Percentiles rank a stretch among this genome's conserved stretches.
Conservation (phyloP, 345 rosid species). For the Punica granatum region DNA sequence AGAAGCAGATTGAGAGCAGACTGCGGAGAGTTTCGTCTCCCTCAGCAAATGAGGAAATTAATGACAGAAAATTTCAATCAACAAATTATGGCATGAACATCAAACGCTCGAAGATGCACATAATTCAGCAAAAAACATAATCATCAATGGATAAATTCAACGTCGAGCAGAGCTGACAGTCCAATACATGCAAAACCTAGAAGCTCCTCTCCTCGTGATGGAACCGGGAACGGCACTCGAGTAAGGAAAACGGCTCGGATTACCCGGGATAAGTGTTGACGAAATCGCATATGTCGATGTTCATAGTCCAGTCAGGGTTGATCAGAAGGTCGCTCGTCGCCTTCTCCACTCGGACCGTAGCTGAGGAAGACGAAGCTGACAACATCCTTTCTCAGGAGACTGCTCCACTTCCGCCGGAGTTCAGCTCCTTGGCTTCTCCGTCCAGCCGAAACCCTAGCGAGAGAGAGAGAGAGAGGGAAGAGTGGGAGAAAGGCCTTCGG, state of each 20-base stretch:
- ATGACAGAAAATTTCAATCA: background rate
- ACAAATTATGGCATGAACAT: background rate
- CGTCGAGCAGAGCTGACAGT: background rate
- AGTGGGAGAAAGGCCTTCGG: background rate
- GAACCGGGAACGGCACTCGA: background rate
- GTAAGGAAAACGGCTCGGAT: background rate
- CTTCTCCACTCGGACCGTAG: conserved; percentile 83
- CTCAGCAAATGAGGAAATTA: background rate
- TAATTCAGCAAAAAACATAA: background rate
- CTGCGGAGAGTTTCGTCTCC: background rate
- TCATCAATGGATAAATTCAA: background rate
- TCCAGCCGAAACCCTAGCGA: conserved; percentile 3
- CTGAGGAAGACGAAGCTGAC: conserved; percentile 41
- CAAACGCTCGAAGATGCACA: background rate
- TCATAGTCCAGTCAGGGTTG: conserved; percentile 92
- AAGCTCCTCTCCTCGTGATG: background rate
- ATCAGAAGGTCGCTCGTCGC: conserved; percentile 92
- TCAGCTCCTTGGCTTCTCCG: background rate
- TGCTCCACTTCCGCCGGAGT: background rate
- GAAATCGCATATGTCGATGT: conserved; percentile 91
- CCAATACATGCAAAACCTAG: background rate
- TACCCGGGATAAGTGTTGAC: conserved; percentile 78
- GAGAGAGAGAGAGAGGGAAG: background rate
- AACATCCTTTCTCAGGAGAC: background rate
- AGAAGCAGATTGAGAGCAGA: background rate